phyloP scores from a whole-genome alignment of 805 yeast genomes.

The Saccharomyces mikatae region DNA sequence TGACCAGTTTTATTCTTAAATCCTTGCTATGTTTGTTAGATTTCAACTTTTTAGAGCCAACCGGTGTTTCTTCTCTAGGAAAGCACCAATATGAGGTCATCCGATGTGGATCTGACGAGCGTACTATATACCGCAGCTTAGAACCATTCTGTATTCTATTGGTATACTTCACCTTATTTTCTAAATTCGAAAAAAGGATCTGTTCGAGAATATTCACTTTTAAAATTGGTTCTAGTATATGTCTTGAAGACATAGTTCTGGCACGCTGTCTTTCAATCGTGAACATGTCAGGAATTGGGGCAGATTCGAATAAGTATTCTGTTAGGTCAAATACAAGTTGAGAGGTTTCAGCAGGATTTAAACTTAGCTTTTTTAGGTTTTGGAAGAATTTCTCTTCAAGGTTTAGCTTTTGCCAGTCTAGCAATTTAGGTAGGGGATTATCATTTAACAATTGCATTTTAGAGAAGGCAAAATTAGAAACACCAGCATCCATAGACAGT shows the following conservation, averaged over 20 bases:
- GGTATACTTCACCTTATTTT: slow-evolving; percentile 3
- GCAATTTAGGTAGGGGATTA: slow-evolving; percentile 19
- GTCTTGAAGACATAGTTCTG: slow-evolving; percentile 39
- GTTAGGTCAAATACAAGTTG: slow-evolving; percentile 20
- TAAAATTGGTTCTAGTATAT: slow-evolving; percentile 43
- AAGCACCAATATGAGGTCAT: slow-evolving; percentile 25
- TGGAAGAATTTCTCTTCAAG: slow-evolving; percentile 14
- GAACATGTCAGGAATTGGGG: slow-evolving; percentile 33
- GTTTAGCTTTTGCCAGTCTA: slow-evolving; percentile 33
- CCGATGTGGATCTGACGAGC: slow-evolving; percentile 25
- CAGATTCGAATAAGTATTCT: slow-evolving; percentile 16
- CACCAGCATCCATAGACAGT: slow-evolving; percentile 33
- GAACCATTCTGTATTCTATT: background rate
- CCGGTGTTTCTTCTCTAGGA: background rate
- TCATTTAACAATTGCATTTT: slow-evolving; percentile 20
- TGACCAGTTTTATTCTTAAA: slow-evolving; percentile 2
- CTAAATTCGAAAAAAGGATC: slow-evolving; percentile 15
- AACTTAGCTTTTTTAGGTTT: slow-evolving; percentile 5
- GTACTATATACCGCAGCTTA: slow-evolving; percentile 3
- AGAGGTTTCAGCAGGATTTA: slow-evolving; percentile 23
- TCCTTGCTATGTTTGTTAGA: slow-evolving; percentile 2
- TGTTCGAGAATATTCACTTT: slow-evolving; percentile 47
- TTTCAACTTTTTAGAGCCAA: background rate
- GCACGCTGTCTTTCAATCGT: slow-evolving; percentile 51
- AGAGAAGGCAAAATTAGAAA: slow-evolving; percentile 31